phyloP scores from a whole-genome alignment of 2,329 filamentous ascomycete species.

The Colletotrichum sojae region DNA sequence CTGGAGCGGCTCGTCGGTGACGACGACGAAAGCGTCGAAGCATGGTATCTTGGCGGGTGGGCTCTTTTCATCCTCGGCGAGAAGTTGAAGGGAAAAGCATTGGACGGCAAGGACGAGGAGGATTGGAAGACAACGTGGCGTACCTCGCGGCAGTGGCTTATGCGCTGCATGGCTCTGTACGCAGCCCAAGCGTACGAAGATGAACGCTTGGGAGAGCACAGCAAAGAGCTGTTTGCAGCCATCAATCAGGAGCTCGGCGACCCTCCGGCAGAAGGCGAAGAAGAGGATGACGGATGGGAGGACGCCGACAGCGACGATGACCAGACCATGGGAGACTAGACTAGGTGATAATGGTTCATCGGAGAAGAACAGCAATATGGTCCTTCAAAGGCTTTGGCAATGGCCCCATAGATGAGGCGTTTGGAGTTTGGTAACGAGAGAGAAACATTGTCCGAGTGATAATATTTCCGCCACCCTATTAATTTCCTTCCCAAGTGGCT shows the following conservation, averaged over 20 bases:
- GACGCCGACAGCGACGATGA: conserved; percentile 62
- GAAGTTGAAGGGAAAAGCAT: conserved; percentile 66
- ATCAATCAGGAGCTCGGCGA: conserved; percentile 77
- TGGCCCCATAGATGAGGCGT: conserved; percentile 24
- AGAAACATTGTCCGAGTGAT: conserved; percentile 8
- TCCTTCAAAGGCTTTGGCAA: background rate
- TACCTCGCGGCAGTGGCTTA: conserved; percentile 86
- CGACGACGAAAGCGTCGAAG: conserved; percentile 94
- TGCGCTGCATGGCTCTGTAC: conserved; percentile 86
- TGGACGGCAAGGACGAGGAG: conserved; percentile 55
- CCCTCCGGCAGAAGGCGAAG: conserved; percentile 67
- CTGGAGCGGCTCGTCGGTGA: conserved; percentile 87
- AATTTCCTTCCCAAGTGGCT: background rate
- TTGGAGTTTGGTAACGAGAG: conserved; percentile 22
- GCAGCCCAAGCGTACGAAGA: conserved; percentile 87
- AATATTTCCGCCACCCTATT: background rate
- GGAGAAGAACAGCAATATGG: background rate
- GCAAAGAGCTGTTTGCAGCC: conserved; percentile 76
- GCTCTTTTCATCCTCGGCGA: conserved; percentile 85
- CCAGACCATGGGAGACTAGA: conserved; percentile 66
- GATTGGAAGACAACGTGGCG: conserved; percentile 75
- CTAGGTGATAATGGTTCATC: background rate
- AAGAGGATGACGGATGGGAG: conserved; percentile 65
- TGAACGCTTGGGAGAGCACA: conserved; percentile 81
- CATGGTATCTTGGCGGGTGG: conserved; percentile 98